These are phyloP conservation scores for Salicornia ramosissima DNA, from an alignment of 148 eudicot genomes.

Conservation along the genomic window DNA sequence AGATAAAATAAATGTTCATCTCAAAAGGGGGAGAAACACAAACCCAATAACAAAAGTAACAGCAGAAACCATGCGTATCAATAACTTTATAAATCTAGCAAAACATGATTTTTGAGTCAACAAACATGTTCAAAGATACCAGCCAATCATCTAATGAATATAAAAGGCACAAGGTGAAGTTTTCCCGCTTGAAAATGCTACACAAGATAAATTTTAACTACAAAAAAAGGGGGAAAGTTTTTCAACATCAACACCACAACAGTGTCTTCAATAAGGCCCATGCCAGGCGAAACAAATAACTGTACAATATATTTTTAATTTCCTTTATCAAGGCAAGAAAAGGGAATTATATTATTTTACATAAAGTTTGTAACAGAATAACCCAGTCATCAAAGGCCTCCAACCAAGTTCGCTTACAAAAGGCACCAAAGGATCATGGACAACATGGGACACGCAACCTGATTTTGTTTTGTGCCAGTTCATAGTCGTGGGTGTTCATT, in stretches of 20 bases:
- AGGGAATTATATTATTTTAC: too few species aligned
- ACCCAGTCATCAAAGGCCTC: too few species aligned
- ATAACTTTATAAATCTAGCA: slow-evolving; percentile 1
- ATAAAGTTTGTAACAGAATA: too few species aligned
- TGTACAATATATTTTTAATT: background rate
- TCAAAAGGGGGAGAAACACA: background rate
- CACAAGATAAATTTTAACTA: background rate
- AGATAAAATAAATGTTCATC: background rate
- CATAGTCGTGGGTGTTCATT: too few species aligned
- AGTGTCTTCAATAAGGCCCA: background rate
- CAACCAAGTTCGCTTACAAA: too few species aligned
- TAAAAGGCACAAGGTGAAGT: background rate
- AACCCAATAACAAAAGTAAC: background rate
- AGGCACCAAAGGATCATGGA: too few species aligned
- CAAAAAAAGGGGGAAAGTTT: background rate
- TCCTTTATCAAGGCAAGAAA: background rate
- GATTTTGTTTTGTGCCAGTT: too few species aligned
- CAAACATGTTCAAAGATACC: background rate
- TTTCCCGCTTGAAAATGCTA: background rate
- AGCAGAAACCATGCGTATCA: background rate
- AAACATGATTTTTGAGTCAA: background rate
- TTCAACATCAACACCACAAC: background rate
- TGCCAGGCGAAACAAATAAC: background rate
- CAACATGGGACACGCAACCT: too few species aligned
- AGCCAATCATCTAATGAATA: background rate